Evolutionary conservation across 139 green algal species (phyloP), one percentile per base, ranked within the genome.

Genomic region (Chlamydomonas incerta): DNA sequence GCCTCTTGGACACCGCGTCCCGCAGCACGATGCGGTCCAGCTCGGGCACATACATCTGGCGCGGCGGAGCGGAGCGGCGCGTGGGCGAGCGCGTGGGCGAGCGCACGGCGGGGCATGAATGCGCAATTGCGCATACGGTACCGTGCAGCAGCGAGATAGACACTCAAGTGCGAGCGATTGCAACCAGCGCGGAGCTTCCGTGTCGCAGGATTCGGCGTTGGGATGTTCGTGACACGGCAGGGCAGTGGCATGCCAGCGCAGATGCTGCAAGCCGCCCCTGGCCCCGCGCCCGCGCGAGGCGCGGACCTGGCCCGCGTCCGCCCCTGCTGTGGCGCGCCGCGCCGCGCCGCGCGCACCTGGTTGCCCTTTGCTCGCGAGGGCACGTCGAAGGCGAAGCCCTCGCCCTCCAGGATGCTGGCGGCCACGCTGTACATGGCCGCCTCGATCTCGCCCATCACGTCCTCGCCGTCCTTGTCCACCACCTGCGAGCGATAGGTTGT

Each of bases 21-120:
- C 94, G 94, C 29, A 99, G 92, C 72, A 99, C 97, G 28, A 99
- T 99, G 65, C 97, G 93, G 89, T 99, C 97, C 66, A 99, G 93
- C 85, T 98, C 95, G 50, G 88, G 77, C 57, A 93, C 88, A 33
- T 93, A 93, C 85, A 93, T 87, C 87, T 93, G 84, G n/a, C n/a
- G n/a, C n/a, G n/a, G n/a, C n/a, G n/a, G n/a, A n/a, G n/a, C n/a
- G n/a, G 71, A 60, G 20, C 29, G 29, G 58, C 20, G 41, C 17
- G 37, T 28, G 47, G 31, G 1, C 21, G 21, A 15, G 65, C 21
- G 65, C 10, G 46, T 31, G 60, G 31, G 33, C 68, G 52, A 3
- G 14, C 6, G 50, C 66, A 26, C 11, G 46, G 72, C 35, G 47
- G 35, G 31, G 28, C 5, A 62, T n/a, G n/a, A n/a, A n/a, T n/a